Evolutionary conservation across 768 basidiomycete genomes (phyloP), one percentile per base, ranked within the genome.

Genomic region (Imleria badia): DNA sequence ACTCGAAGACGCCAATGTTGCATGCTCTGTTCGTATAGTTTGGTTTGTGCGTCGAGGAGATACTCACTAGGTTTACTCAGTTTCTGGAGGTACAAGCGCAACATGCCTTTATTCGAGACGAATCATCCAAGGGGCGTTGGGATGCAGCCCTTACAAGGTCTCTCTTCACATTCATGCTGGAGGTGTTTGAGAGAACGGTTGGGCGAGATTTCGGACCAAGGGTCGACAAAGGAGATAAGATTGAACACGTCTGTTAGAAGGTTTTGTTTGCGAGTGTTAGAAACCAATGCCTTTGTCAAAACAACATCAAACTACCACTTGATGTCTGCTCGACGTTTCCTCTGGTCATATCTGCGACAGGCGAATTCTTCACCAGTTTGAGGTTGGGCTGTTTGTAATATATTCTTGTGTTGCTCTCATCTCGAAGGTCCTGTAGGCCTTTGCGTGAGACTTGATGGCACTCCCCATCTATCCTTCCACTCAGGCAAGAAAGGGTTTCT

Each of bases 81-180:
- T 94, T 95, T 70, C 74, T 97, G 55, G 96, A 98, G 70, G 93
- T 98, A 14, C 94, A 97, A 70, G 96, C 95, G 0, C 95, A 98
- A 64, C 95, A 98, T 61, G 96, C 96, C 4, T 98, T 98, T 72
- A 87, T 98, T 56, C 85, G 95, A 6, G 94, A 96, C 68, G 92
- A 94, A 63, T 80, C 82, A 8, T 91, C 89, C 30, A 98, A 97
- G 69, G 95, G 93, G 2, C 82, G 96, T 50, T 98, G 94, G 94
- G 96, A 98, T 64, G 93, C 94, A 9, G 94, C 94, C 0, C 74
- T 98, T 48, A 93, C 91, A 0, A 78, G 82, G 46, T 86, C 86
- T 20, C 67, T 94, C 31, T 94, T 94, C 68, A 73, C 75, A 2
- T 90, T 87, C 71, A 89, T 97, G 91, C 78, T 98, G 79, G 95